Evolutionary conservation across 2,329 filamentous ascomycete species (phyloP), one percentile per base, ranked within the genome.

Genomic region (Diaporthe nobilis): DNA sequence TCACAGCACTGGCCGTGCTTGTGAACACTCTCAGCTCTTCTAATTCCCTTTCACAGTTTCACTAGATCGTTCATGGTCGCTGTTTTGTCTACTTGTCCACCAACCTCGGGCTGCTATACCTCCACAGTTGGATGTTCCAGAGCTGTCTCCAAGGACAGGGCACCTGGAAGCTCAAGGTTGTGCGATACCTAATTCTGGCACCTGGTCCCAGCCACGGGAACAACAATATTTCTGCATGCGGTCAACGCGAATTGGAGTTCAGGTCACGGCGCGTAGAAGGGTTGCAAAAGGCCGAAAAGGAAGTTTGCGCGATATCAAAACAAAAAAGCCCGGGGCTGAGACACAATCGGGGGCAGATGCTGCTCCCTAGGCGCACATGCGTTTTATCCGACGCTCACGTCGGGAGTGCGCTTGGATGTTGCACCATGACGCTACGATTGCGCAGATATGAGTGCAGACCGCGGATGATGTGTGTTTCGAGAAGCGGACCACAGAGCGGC

Each of bases 231-330:
- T 71, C 28, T 28, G 44, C 57, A 65, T 63, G 71, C 58, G 37
- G 25, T 61, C 58, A 65, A 34, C 49, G 58, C 47, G 61, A 55
- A 42, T n/a, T n/a, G 71, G 71, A 65, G 71, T 73, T 73, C 58
- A 65, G 22, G 71, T 61, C 39, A 37, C 25, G 49, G 42, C 58
- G 37, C 49, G 61, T 65, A 73, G 49, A 73, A 31, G 58, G 58
- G 37, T 47, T 28, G 51, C 42, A 51, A 65, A 65, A 73, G 51
- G 58, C 39, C 37, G 47, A 55, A 39, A 65, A 42, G 39, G 44
- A 53, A 42, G 39, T 65, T 34, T 73, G 58, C 71, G n/a, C 34
- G 37, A 34, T 6, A 65, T 10, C 42, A 22, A n/a, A n/a, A 65
- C 20, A 10, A 34, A 65, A 65, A 55, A 42, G 22, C 25, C 65